These are phyloP conservation scores for Penicillium freii DNA, from an alignment of 2,329 filamentous ascomycete genomes.

Conservation along the genomic window DNA sequence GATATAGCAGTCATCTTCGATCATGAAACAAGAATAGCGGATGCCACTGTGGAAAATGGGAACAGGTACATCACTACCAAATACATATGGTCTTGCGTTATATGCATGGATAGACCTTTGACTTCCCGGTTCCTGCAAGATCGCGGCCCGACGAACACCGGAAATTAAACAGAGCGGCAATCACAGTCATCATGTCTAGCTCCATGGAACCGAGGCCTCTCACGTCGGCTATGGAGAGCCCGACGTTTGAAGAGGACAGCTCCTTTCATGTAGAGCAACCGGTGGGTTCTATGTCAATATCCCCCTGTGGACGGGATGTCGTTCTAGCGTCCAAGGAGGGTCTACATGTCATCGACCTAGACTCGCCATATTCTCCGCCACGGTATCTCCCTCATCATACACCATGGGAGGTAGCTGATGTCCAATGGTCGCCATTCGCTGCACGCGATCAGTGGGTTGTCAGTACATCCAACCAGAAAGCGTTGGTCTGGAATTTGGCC, in stretches of 20 bases:
- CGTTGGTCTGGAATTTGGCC: constrained; percentile 88
- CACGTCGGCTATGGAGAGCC: constrained; percentile 70
- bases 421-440: constrained; percentile 95
- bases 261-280: constrained; percentile 76
- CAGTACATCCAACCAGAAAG: constrained; percentile 91
- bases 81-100: background rate
- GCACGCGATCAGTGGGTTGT: constrained; percentile 88
- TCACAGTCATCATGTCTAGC: constrained; percentile 31
- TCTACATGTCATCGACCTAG: constrained; percentile 85
- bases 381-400: constrained; percentile 81
- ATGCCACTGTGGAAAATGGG: constrained; percentile 6
- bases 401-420: constrained; percentile 93
- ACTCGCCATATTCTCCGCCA: constrained; percentile 83
- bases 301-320: constrained; percentile 84
- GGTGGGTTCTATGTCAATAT: constrained; percentile 89
- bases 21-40: background rate
- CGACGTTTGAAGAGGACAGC: constrained; percentile 81
- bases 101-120: constrained; percentile 5
- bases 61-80: background rate
- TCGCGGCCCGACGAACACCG: constrained; percentile 10
- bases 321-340: constrained; percentile 88
- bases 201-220: constrained; percentile 40
- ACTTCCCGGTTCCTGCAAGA: constrained; percentile 3
- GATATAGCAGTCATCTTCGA: background rate
- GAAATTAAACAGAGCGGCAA: constrained; percentile 7